Evolutionary conservation across 1,284 basidiomycete species (phyloP).

Genomic region (Moesziomyces globuligerus): DNA sequence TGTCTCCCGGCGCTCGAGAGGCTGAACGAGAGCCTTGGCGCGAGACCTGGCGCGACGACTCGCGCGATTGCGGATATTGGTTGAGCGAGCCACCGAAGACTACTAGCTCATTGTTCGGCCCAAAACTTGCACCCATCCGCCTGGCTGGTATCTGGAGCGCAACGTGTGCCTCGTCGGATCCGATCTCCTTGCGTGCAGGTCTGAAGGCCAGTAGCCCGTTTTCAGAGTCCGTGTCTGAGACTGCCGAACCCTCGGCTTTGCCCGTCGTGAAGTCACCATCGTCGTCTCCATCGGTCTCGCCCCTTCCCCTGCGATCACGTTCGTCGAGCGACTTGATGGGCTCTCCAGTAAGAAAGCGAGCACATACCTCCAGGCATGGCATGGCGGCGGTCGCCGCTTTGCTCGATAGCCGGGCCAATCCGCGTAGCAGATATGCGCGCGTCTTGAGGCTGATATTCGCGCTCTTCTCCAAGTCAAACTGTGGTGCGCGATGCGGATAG

Average conservation of each 20-base stretch:
- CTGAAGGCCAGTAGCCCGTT: constrained; percentile 20
- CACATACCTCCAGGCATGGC: constrained; percentile 52
- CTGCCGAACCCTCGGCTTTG: constrained; percentile 13
- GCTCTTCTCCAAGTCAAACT: constrained; percentile 62
- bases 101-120: constrained; percentile 45
- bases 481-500: constrained; percentile 56
- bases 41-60: constrained; percentile 18
- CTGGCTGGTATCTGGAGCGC: constrained; percentile 33
- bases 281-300: constrained; percentile 6
- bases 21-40: constrained; percentile 13
- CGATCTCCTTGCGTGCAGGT: constrained; percentile 5
- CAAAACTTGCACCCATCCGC: constrained; percentile 47
- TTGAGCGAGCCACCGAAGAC: constrained; percentile 38
- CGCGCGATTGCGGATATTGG: constrained; percentile 23
- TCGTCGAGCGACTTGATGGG: constrained; percentile 47
- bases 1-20: constrained; percentile 12
- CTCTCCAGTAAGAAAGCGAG: constrained; percentile 56
- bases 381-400: constrained; percentile 21
- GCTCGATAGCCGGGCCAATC: constrained; percentile 34
- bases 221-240: constrained; percentile 25
- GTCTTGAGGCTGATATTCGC: constrained; percentile 58
- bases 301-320: constrained; percentile 8
- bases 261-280: constrained; percentile 18
- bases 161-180: constrained; percentile 2
- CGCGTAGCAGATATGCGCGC: constrained; percentile 55